Percentiles rank a stretch among this genome's conserved stretches.
These are phyloP conservation scores for Colletotrichum filicis DNA, from an alignment of 2,329 filamentous ascomycete species.

Conservation along the genomic window DNA sequence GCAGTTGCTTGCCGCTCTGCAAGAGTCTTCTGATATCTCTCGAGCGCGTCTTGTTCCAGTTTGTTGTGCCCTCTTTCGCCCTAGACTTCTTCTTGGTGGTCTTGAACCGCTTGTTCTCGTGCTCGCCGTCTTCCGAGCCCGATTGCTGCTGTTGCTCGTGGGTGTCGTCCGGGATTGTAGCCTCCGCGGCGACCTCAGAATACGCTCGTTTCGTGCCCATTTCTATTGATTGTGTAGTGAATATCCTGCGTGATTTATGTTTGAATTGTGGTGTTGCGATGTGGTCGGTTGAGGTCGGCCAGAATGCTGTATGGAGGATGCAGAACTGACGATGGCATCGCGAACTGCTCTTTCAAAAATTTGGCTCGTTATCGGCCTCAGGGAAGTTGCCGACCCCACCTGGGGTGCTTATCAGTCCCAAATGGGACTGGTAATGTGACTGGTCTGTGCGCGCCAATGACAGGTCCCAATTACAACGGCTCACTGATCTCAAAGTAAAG, in stretches of 20 bases:
- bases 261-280: neutral
- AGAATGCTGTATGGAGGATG: neutral
- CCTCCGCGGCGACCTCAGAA: slow-evolving; percentile 36
- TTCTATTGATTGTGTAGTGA: too few relatives aligned
- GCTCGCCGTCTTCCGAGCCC: slow-evolving; percentile 31
- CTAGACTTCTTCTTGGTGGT: slow-evolving; percentile 51
- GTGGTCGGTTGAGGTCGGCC: neutral
- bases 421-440: neutral
- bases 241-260: too few relatives aligned
- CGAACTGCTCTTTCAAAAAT: slow-evolving; percentile 36
- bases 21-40: slow-evolving; percentile 77
- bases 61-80: slow-evolving; percentile 60
- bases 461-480: slow-evolving; percentile 29
- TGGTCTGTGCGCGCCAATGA: slow-evolving; percentile 18
- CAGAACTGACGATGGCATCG: slow-evolving; percentile 11
- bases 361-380: slow-evolving; percentile 34
- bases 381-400: slow-evolving; percentile 23
- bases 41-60: slow-evolving; percentile 77
- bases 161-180: slow-evolving; percentile 18
- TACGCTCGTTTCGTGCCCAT: slow-evolving; percentile 46
- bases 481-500: slow-evolving; percentile 17
- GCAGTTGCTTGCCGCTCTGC: slow-evolving; percentile 69
- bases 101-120: slow-evolving; percentile 47
- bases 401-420: slow-evolving; percentile 13
- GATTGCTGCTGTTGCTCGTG: slow-evolving; percentile 28